These are phyloP conservation scores for Phytophthora parvispora DNA, from an alignment of 352 stramenopile genomes.

Conservation along the genomic window DNA sequence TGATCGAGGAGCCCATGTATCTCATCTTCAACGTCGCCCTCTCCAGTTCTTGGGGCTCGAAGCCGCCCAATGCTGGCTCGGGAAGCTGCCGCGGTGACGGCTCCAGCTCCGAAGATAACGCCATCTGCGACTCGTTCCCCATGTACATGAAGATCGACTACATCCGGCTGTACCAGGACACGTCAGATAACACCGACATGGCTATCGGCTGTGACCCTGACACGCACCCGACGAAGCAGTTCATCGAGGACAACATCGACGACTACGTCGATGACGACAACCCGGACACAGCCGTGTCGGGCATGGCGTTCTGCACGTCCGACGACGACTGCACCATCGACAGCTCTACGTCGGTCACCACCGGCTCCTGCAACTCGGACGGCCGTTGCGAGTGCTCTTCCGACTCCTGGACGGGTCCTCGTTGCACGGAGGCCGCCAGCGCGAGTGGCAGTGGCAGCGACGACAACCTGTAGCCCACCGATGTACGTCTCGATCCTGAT, in stretches of 20 bases:
- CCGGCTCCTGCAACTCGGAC: constrained; percentile 19
- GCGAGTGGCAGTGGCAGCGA: no score
- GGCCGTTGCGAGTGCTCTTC: constrained; percentile 27
- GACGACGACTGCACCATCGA: constrained; percentile 29
- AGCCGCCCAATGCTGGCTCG: constrained; percentile 55
- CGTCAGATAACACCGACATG: constrained; percentile 40
- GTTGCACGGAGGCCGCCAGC: constrained; percentile 26
- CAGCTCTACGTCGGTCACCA: constrained; percentile 15
- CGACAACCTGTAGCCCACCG: no score
- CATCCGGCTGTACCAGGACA: constrained; percentile 42
- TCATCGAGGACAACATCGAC: constrained; percentile 42
- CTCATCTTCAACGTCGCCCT: constrained; percentile 59
- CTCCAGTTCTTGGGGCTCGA: constrained; percentile 76
- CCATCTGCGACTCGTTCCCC: constrained; percentile 60
- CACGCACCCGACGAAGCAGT: constrained; percentile 53
- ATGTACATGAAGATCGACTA: constrained; percentile 67
- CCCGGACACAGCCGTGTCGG: constrained; percentile 12
- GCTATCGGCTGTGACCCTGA: constrained; percentile 45
- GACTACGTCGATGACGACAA: constrained; percentile 26
- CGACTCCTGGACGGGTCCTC: constrained; percentile 24
- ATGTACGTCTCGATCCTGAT: no score
- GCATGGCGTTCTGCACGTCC: constrained; percentile 22
- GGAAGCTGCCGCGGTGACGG: constrained; percentile 46
- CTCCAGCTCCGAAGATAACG: constrained; percentile 13
- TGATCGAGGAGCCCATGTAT: constrained; percentile 92